Evolutionary conservation across 495 filamentous ascomycete genomes (phyloP).

Genomic region (Xylaria palmicola): DNA sequence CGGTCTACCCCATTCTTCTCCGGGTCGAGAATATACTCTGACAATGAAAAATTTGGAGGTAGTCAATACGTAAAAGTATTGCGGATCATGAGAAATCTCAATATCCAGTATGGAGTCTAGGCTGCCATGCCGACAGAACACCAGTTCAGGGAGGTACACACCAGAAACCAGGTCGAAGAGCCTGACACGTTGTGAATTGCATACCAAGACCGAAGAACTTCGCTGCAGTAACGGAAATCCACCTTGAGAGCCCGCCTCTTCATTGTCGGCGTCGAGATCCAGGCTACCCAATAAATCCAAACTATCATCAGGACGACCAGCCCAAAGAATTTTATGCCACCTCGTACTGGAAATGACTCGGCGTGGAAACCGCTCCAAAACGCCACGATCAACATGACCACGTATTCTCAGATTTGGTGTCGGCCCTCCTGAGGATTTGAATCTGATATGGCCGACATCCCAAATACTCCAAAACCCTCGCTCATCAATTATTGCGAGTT

Average conservation of each 20-base stretch:
- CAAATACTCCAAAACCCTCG: constrained; percentile 74
- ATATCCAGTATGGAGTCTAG: constrained; percentile 28
- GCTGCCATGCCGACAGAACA: constrained; percentile 15
- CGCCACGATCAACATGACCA: constrained; percentile 28
- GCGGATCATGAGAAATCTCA: constrained; percentile 22
- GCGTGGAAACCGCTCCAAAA: constrained; percentile 21
- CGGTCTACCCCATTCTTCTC: constrained; percentile 18
- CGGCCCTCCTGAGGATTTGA: constrained; percentile 17
- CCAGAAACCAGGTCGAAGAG: constrained; percentile 27
- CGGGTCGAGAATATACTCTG: constrained; percentile 18
- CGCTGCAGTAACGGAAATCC: constrained; percentile 22
- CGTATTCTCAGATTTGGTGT: constrained; percentile 13
- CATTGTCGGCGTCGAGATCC: constrained; percentile 19
- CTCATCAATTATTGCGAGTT: constrained; percentile 72
- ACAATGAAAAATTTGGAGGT: constrained; percentile 27
- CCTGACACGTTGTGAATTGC: constrained; percentile 20
- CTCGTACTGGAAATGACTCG: constrained; percentile 4
- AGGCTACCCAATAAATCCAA: constrained; percentile 11
- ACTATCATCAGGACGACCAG: constrained; percentile 18
- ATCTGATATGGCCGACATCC: constrained; percentile 49
- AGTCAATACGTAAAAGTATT: constrained; percentile 29
- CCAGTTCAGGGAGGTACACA: constrained; percentile 20
- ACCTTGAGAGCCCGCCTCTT: constrained; percentile 16
- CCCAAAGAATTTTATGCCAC: constrained; percentile 32
- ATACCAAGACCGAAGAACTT: constrained; percentile 28